Conservation (phyloP, 2,329 filamentous ascomycete species). For the Endothia cerciana region DNA sequence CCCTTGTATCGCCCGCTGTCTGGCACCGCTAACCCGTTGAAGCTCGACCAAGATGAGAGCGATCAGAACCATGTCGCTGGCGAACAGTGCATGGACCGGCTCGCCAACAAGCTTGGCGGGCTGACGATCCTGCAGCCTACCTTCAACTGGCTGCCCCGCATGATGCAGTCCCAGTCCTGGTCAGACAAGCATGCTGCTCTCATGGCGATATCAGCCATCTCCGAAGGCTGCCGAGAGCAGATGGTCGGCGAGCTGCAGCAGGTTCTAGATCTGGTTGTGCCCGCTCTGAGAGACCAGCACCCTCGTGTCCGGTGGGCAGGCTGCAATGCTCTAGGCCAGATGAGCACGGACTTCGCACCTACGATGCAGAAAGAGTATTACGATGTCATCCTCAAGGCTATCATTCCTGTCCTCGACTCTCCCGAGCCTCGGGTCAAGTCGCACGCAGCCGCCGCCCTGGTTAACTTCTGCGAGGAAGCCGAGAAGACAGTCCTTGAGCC, state of each 20-base stretch:
- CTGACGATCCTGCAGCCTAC: conserved; percentile 88
- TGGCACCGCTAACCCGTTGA: conserved; percentile 35
- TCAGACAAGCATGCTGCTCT: conserved; percentile 93
- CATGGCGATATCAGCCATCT: conserved; percentile 99
- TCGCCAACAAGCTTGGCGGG: conserved; percentile 97
- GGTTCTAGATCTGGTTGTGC: conserved; percentile 92
- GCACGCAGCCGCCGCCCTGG: conserved; percentile 93
- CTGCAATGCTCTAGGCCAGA: conserved; percentile 98
- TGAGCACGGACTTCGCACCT: conserved; percentile 98
- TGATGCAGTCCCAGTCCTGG: conserved; percentile 97
- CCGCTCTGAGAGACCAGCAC: conserved; percentile 85
- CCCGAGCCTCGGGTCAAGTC: conserved; percentile 93
- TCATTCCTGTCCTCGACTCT: conserved; percentile 89
- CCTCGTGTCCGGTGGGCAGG: conserved; percentile 95
- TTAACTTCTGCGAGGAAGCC: conserved; percentile 98
- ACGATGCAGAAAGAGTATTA: conserved; percentile 98
- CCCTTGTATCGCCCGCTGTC: background rate
- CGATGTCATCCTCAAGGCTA: conserved; percentile 81
- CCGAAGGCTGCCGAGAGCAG: conserved; percentile 91
- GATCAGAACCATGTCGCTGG: conserved; percentile 97
- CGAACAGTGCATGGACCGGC: conserved; percentile 96
- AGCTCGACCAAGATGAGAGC: conserved; percentile 93
- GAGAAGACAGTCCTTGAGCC: conserved; percentile 91
- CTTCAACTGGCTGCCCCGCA: conserved; percentile 94
- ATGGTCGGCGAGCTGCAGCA: conserved; percentile 96